These are phyloP conservation scores for Rhypophila decipiens DNA, from an alignment of 495 filamentous ascomycete species.

Conservation along the genomic window DNA sequence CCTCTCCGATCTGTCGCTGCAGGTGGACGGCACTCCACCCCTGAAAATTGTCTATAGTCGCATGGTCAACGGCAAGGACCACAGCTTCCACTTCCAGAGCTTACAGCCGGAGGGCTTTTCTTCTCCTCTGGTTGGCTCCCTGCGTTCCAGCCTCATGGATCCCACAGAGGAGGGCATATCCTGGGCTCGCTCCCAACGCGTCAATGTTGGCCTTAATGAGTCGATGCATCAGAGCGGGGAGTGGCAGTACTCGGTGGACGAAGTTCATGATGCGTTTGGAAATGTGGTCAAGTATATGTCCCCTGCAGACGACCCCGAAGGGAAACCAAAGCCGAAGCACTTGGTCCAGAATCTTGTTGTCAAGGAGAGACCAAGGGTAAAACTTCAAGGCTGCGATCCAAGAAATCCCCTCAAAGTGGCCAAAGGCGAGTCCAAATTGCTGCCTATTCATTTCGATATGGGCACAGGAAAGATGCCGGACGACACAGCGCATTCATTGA, in stretches of 20 bases:
- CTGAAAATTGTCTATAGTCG: conserved; percentile 86
- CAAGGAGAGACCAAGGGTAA: conserved; percentile 72
- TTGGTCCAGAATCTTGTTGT: conserved; percentile 75
- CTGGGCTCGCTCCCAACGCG: conserved; percentile 71
- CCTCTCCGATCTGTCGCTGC: conserved; percentile 72
- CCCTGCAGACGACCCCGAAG: conserved; percentile 57
- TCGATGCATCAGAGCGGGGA: conserved; percentile 67
- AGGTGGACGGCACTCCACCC: conserved; percentile 85
- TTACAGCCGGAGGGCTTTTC: conserved; percentile 82
- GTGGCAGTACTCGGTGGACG: conserved; percentile 87
- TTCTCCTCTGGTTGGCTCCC: conserved; percentile 61
- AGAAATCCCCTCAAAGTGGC: conserved; percentile 75
- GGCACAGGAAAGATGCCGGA: conserved; percentile 50
- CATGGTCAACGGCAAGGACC: conserved; percentile 66
- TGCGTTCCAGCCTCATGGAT: conserved; percentile 46
- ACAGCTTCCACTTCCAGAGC: conserved; percentile 76
- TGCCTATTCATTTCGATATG: conserved; percentile 68
- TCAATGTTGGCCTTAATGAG: conserved; percentile 80
- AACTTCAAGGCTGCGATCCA: conserved; percentile 67
- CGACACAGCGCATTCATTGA: conserved; percentile 51
- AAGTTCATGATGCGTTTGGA: conserved; percentile 83
- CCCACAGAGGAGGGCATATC: conserved; percentile 59
- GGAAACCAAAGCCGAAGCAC: conserved; percentile 48
- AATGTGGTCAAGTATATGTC: conserved; percentile 79
- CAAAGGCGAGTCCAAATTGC: conserved; percentile 57